Base-by-base conservation (phyloP, 768 basidiomycete genomes). In the Hygrocybe punicea region DNA sequence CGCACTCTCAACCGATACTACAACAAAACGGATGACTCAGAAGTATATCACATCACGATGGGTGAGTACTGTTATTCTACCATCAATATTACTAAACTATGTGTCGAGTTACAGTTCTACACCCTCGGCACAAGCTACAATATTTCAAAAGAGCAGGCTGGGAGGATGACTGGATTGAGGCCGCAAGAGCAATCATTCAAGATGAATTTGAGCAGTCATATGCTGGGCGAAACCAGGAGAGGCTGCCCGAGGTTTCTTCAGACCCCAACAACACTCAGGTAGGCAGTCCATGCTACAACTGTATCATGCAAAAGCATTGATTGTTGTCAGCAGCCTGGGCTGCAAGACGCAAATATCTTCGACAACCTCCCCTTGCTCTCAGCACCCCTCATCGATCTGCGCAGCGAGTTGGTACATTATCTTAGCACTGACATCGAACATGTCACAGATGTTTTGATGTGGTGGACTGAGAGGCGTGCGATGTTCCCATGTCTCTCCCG, bases 21-120 rank as follows among this genome's bases (percentile, higher is more conserved):
- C 58, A 51, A 55, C 25, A 33, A 60, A 14, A 69, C 67, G 0
- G 68, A 75, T 55, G 23, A 56, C 11, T 71, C 70, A 0, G 65
- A 70, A 34, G 56, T 69, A 5, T 74, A 70, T 55, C 57, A 61
- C 1, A 72, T 75, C 49, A 66, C 70, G 0, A 74, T 73, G 67
- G 56, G 74, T 75, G 55, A 1, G 68, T 66, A 17, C 42, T 42
- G 33, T n/a, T 53, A 17, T 34, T 39, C 23, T 10, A 36, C 25
- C n/a, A 23, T 6, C 42, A 13, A 16, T 29, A 25, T 13, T 36
- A 24, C 14, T 51, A 24, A 19, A n/a, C 25, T 58, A n/a, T 45
- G 29, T 29, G 29, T 33, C 19, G 17, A 23, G 13, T 45, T 4
- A 16, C 13, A 73, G 68, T 71, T 6, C 62, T 72, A 8, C 69